Percentiles rank a stretch among this genome's conserved stretches.
These are phyloP conservation scores for Apophysomyces ossiformis DNA, from an alignment of 371 early-diverging fungal genomes.

Conservation along the genomic window DNA sequence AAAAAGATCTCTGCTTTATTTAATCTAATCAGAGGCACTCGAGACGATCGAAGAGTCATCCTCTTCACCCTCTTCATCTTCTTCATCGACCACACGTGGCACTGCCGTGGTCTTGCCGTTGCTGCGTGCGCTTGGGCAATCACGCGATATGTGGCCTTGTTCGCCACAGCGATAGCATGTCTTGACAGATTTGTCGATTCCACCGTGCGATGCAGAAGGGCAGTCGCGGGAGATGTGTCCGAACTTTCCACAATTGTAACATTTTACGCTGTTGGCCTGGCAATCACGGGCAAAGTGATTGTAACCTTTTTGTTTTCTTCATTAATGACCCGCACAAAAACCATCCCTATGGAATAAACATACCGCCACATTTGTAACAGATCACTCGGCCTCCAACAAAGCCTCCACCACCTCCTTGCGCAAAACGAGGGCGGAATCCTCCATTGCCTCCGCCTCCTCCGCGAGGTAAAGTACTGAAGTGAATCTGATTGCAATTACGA, in stretches of 20 bases:
- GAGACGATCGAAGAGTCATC: neutral
- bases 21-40: neutral
- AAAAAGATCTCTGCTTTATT: neutral
- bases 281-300: slow-evolving; percentile 72
- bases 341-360: neutral
- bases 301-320: slow-evolving; percentile 26
- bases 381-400: slow-evolving; percentile 37
- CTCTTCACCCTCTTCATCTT: slow-evolving; percentile 13
- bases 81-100: slow-evolving; percentile 28
- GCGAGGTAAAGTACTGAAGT: slow-evolving; percentile 29
- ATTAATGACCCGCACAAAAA: neutral
- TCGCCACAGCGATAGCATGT: slow-evolving; percentile 45
- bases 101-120: slow-evolving; percentile 11
- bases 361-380: slow-evolving; percentile 63
- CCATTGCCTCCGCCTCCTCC: slow-evolving; percentile 24
- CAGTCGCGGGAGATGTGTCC: slow-evolving; percentile 67
- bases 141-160: slow-evolving; percentile 44
- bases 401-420: slow-evolving; percentile 16
- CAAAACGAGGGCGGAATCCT: slow-evolving; percentile 25
- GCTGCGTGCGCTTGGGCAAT: slow-evolving; percentile 26
- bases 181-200: slow-evolving; percentile 29
- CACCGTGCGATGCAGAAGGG: slow-evolving; percentile 18
- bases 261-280: slow-evolving; percentile 62
- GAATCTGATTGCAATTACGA: slow-evolving; percentile 53
- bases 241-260: slow-evolving; percentile 62